A percentile compares a stretch with the other conserved stretches of the same genome.
Evolutionary conservation across 2,329 filamentous ascomycete species (phyloP).

Genomic region (Diaporthe vaccinii): DNA sequence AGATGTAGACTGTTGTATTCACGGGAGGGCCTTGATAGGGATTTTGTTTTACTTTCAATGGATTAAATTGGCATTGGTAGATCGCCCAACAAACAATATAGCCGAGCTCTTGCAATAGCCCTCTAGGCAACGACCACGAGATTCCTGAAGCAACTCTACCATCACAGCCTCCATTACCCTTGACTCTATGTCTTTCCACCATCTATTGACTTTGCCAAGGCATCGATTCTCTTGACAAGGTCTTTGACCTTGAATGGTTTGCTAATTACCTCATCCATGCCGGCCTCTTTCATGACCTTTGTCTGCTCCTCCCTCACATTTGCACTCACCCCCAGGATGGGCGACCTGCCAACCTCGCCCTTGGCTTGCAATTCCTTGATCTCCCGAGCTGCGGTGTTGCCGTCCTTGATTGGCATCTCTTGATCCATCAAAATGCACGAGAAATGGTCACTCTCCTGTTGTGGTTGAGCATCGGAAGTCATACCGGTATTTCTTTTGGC

Average conservation of each 20-base stretch:
- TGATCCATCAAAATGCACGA: constrained; percentile 34
- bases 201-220: neutral
- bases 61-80: no score
- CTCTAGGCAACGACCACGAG: neutral
- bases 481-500: neutral
- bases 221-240: constrained; percentile 17
- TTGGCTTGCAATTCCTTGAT: constrained; percentile 12
- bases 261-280: constrained; percentile 32
- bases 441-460: neutral
- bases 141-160: neutral
- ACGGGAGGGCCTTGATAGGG: no score
- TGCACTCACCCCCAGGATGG: constrained; percentile 22
- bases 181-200: neutral
- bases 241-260: constrained; percentile 32
- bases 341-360: constrained; percentile 20
- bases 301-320: constrained; percentile 32
- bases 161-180: rapidly evolving
- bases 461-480: neutral
- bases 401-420: constrained; percentile 33
- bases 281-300: constrained; percentile 17
- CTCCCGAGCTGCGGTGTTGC: constrained; percentile 15
- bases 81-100: neutral
- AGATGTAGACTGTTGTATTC: no score
- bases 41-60: no score
- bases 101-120: neutral